Percentiles rank a stretch among this genome's conserved stretches.
Evolutionary conservation across 495 filamentous ascomycete genomes (phyloP).

Genomic region (Letharia lupina): DNA sequence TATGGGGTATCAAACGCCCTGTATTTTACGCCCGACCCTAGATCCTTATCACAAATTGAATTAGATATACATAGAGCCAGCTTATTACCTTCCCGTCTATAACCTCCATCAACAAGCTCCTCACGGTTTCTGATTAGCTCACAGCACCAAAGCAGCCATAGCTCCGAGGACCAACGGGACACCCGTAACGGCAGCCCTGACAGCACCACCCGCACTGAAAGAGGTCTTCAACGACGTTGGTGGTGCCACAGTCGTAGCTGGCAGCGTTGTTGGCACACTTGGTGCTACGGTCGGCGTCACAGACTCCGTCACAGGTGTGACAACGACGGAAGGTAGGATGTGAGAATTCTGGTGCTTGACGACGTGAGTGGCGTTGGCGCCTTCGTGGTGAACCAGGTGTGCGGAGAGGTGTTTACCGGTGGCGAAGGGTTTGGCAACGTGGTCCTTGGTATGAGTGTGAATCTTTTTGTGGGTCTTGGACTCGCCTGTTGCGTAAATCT

Average conservation of each 20-base stretch:
- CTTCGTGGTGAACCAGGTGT: neutral
- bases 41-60: neutral
- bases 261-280: neutral
- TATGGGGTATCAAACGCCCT: neutral
- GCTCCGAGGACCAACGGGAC: conserved; percentile 31
- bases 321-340: neutral
- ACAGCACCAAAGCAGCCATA: conserved; percentile 66
- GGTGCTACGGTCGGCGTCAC: conserved; percentile 7
- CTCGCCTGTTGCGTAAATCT: neutral
- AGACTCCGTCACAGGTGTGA: conserved; percentile 12
- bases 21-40: neutral
- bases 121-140: conserved; percentile 16
- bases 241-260: conserved; percentile 12
- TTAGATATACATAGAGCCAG: neutral
- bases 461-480: neutral
- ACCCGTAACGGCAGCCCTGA: neutral
- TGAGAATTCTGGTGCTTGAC: conserved; percentile 3
- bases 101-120: neutral
- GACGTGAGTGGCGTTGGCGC: neutral
- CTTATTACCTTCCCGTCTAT: neutral
- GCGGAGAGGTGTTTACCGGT: neutral
- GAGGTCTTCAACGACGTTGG: conserved; percentile 18
- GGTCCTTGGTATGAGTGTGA: neutral
- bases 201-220: neutral
- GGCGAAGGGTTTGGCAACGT: neutral